Conservation (phyloP, 495 filamentous ascomycete species). For the Cercophora sp. region DNA sequence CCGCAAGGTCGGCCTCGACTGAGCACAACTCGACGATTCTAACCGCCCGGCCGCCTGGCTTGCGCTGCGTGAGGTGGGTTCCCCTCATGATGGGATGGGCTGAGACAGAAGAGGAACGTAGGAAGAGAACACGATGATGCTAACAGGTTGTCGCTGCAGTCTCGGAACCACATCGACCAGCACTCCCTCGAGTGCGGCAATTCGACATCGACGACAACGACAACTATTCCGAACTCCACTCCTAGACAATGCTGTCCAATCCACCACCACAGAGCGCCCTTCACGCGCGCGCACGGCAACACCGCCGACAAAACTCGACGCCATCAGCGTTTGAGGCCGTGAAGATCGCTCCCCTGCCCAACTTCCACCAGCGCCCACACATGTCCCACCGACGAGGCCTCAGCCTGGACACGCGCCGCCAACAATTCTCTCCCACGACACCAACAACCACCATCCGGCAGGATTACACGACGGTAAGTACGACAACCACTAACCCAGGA, state of each 20-base stretch:
- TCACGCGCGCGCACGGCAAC: slow-evolving; percentile 67
- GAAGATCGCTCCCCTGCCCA: slow-evolving; percentile 59
- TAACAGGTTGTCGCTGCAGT: slow-evolving; percentile 41
- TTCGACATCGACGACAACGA: slow-evolving; percentile 42
- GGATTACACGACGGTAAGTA: slow-evolving; percentile 54
- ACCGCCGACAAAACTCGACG: slow-evolving; percentile 86
- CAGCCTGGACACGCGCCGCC: slow-evolving; percentile 69
- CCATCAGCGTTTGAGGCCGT: slow-evolving; percentile 67
- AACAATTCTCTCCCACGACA: slow-evolving; percentile 38
- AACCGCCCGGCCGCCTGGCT: slow-evolving; percentile 64
- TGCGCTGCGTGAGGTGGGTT: slow-evolving; percentile 68
- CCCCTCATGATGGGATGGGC: background rate
- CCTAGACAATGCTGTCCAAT: slow-evolving; percentile 73
- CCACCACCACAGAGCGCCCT: slow-evolving; percentile 52
- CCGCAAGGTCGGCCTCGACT: slow-evolving; percentile 28
- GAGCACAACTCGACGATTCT: slow-evolving; percentile 35
- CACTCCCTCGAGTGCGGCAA: slow-evolving; percentile 35
- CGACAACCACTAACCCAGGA: slow-evolving; percentile 58
- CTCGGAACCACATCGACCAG: slow-evolving; percentile 48
- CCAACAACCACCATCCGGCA: slow-evolving; percentile 41
- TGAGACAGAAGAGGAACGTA: slow-evolving; percentile 6
- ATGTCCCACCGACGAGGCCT: slow-evolving; percentile 69
- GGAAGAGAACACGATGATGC: slow-evolving; percentile 2
- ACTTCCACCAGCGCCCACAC: slow-evolving; percentile 43
- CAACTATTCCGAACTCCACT: slow-evolving; percentile 53